phyloP scores from a whole-genome alignment of 257 asterid species.

The Striga asiatica region DNA sequence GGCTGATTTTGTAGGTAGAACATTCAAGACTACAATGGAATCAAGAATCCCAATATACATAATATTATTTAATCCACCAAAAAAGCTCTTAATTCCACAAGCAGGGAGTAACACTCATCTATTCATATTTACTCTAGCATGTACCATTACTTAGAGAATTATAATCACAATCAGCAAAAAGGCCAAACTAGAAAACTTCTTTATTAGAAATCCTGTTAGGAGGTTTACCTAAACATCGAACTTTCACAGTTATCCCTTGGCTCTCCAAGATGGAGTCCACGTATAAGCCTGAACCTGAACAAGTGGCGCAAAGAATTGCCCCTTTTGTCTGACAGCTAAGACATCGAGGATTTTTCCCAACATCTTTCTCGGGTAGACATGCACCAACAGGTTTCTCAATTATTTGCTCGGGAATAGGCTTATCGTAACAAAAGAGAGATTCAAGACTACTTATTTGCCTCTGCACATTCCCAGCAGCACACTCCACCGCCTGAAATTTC shows the following conservation, averaged over 20 bases:
- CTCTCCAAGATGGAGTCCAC: slow-evolving; percentile 67
- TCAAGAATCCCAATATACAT: too few species aligned
- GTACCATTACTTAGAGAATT: background rate
- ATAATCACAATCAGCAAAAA: too few species aligned
- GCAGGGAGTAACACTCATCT: too few species aligned
- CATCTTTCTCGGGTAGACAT: slow-evolving; percentile 27
- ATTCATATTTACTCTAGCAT: too few species aligned
- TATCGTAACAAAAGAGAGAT: slow-evolving; percentile 49
- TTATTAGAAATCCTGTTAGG: too few species aligned
- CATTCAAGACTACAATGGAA: too few species aligned
- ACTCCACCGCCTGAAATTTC: slow-evolving; percentile 31
- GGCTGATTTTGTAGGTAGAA: too few species aligned
- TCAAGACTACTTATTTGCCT: slow-evolving; percentile 33
- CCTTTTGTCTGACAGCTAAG: slow-evolving; percentile 45
- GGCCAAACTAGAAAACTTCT: too few species aligned
- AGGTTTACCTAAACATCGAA: slow-evolving; percentile 47
- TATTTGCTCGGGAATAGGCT: slow-evolving; percentile 47
- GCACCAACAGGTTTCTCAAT: slow-evolving; percentile 45
- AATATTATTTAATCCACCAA: too few species aligned
- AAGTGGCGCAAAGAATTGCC: slow-evolving; percentile 54
- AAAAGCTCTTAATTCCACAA: too few species aligned
- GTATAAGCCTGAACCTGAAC: slow-evolving; percentile 57
- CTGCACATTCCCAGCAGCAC: slow-evolving; percentile 30
- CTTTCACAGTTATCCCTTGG: slow-evolving; percentile 66
- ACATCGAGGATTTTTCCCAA: slow-evolving; percentile 41